Evolutionary conservation across 768 basidiomycete genomes (phyloP).

Genomic region (Agaricus bisporus): DNA sequence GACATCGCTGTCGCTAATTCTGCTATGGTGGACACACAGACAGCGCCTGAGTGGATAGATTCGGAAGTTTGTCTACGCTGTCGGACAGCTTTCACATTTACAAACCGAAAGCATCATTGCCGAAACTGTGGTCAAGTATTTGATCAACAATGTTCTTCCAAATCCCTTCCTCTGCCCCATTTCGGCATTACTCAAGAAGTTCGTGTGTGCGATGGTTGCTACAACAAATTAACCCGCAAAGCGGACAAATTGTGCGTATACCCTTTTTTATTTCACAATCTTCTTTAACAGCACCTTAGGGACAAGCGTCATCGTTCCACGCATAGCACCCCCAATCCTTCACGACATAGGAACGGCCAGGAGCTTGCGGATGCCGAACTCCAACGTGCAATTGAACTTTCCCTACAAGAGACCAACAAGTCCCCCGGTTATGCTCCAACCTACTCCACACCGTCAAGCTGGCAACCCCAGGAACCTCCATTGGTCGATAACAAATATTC

Average conservation of each 20-base stretch:
- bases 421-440: conserved; percentile 64
- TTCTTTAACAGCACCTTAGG: conserved; percentile 16
- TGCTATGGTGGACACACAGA: conserved; percentile 86
- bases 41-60: conserved; percentile 96
- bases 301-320: conserved; percentile 50
- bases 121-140: conserved; percentile 97
- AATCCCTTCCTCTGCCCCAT: conserved; percentile 79
- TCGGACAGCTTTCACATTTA: conserved; percentile 85
- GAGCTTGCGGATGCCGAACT: conserved; percentile 82
- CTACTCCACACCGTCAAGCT: conserved; percentile 48
- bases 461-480: conserved; percentile 68
- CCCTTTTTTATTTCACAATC: not conserved
- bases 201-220: conserved; percentile 89
- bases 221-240: conserved; percentile 68
- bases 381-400: conserved; percentile 88
- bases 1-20: conserved; percentile 64
- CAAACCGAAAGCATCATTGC: conserved; percentile 97
- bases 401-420: conserved; percentile 68
- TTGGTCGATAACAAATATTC: conserved; percentile 51
- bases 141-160: conserved; percentile 88
- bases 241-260: conserved; percentile 32
- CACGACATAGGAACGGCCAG: conserved; percentile 47
- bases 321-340: conserved; percentile 43
- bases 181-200: conserved; percentile 92
- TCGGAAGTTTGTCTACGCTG: conserved; percentile 93